Evolutionary conservation across 495 filamentous ascomycete species (phyloP), one percentile per base, ranked within the genome.

Genomic region (Penicillium tannophilum): DNA sequence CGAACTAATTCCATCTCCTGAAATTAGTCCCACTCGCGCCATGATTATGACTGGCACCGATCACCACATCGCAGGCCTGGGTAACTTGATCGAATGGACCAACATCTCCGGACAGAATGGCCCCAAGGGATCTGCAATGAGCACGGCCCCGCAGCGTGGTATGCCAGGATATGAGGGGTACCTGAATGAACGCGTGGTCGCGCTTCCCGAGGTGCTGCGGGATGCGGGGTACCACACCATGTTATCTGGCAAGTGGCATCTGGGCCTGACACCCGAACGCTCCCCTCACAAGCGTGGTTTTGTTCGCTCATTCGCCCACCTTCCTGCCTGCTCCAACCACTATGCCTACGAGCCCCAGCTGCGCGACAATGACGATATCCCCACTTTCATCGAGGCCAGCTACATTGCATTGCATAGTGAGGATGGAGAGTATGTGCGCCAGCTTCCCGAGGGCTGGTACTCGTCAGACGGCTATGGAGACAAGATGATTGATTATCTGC

Each of bases 141-240:
- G 72, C 59, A 76, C 73, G 0, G 76, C 75, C 1, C 73, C 75
- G 1, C 75, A 79, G 53, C 75, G 75, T 39, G 76, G 77, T n/a
- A 85, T 84, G 82, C 84, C 85, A 1, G 85, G 85, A 0, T 86
- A 88, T 63, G 86, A 88, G 67, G 85, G 85, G 3, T 88, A 86
- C 57, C 76, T 88, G 30, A 87, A 88, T 55, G 82, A 86, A 46
- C 69, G 76, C 6, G 85, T 88, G 23, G 86, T 79, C 0, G 79
- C 86, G 5, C 73, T 89, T 4, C 84, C 86, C 8, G 84, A 89
- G 65, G 48, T 88, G 14, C 75, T 89, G 4, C 76, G 75, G 9
- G 86, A 89, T 61, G 79, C 73, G 1, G 86, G 86, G 24, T 89
- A 89, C 60, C 76, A 79, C 56, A 88, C 86, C 12, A 47, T 87